Evolutionary conservation across 345 rosid genomes (phyloP).

Genomic region (Populus alba): DNA sequence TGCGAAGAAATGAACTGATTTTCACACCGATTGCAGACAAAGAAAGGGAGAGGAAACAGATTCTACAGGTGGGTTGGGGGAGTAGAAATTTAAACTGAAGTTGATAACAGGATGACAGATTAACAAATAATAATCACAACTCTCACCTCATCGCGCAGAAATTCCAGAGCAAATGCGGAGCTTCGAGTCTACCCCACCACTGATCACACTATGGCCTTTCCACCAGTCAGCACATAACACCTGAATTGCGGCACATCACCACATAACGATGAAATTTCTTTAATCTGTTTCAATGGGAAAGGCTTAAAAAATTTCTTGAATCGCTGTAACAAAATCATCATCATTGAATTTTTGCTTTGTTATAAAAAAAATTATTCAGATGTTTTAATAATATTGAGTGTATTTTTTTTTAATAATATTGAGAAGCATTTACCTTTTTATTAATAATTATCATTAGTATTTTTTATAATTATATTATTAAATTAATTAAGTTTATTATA

Average conservation of each 20-base stretch:
- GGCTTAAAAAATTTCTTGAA: background rate
- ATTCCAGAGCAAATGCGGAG: conserved; percentile 68
- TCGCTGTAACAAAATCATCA: too few species aligned
- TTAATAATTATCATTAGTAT: too few species aligned
- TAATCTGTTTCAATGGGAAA: background rate
- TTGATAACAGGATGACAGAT: background rate
- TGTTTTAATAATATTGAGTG: too few species aligned
- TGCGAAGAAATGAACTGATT: background rate
- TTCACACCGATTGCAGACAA: background rate
- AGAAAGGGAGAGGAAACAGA: background rate
- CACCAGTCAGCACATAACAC: conserved; percentile 98
- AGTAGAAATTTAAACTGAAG: background rate
- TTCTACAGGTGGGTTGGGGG: background rate
- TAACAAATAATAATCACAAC: background rate
- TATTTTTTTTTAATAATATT: too few species aligned
- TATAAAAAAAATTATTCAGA: too few species aligned
- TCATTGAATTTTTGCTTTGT: too few species aligned
- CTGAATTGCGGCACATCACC: conserved; percentile 33
- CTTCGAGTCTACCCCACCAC: conserved; percentile 89
- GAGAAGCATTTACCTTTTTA: rapidly evolving
- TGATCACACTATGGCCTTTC: conserved; percentile 70
- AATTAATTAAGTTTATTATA: too few species aligned
- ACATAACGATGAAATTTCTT: background rate
- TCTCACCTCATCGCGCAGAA: conserved; percentile 49
- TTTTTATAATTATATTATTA: too few species aligned